phyloP scores from a whole-genome alignment of 108 stramenopile genomes.

The Fragilaria radians region DNA sequence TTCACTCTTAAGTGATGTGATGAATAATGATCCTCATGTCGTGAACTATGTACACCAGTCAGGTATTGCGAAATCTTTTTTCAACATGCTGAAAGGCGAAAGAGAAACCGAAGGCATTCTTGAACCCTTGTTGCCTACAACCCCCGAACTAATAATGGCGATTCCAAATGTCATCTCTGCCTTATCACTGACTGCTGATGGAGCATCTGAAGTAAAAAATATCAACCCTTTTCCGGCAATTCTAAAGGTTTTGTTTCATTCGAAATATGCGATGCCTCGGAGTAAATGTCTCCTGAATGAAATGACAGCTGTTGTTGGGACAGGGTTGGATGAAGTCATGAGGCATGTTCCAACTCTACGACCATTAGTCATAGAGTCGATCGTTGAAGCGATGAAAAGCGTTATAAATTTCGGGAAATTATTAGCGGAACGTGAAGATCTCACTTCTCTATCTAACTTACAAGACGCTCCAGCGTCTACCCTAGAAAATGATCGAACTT shows the following conservation, averaged over 20 bases:
- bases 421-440: slow-evolving; percentile 35
- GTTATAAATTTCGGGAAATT: slow-evolving; percentile 51
- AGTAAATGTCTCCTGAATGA: slow-evolving; percentile 83
- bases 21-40: slow-evolving; percentile 84
- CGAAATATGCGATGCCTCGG: slow-evolving; percentile 83
- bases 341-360: slow-evolving; percentile 76
- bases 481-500: slow-evolving; percentile 56
- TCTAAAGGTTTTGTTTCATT: slow-evolving; percentile 64
- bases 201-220: slow-evolving; percentile 59
- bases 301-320: slow-evolving; percentile 78
- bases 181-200: slow-evolving; percentile 81
- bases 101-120: slow-evolving; percentile 8
- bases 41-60: slow-evolving; percentile 73
- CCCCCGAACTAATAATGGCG: slow-evolving; percentile 85
- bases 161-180: slow-evolving; percentile 85
- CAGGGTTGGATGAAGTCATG: slow-evolving; percentile 91
- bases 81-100: slow-evolving; percentile 43
- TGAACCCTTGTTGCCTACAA: slow-evolving; percentile 50
- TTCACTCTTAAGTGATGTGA: slow-evolving; percentile 75
- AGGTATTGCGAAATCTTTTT: slow-evolving; percentile 70
- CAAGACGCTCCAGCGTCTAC: slow-evolving; percentile 13
- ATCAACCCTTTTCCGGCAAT: slow-evolving; percentile 83
- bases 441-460: too few species aligned
- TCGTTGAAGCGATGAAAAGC: slow-evolving; percentile 62
- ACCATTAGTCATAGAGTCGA: slow-evolving; percentile 48